A percentile compares a stretch with the other conserved stretches of the same genome.
phyloP scores from a whole-genome alignment of 2,329 filamentous ascomycete species.

The Magnaporthiopsis incrustans region DNA sequence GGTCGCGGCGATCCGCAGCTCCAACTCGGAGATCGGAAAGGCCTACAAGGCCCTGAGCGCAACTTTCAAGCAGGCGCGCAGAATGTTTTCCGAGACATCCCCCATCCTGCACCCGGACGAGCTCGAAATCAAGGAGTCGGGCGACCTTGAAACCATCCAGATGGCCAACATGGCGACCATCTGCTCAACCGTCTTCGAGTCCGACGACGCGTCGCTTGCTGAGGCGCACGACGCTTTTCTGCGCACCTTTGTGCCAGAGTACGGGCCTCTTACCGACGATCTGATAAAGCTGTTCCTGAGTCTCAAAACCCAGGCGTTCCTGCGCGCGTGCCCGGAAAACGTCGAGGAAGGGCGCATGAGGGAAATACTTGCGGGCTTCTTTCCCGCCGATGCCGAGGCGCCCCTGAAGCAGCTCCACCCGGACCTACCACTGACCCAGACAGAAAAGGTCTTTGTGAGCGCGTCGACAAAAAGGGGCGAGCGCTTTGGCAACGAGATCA shows the following conservation, averaged over 20 bases:
- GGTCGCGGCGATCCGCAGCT: slow-evolving; percentile 20
- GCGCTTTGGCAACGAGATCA: slow-evolving; percentile 32
- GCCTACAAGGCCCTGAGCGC: slow-evolving; percentile 25
- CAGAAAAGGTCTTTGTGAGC: slow-evolving; percentile 12
- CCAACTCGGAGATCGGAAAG: slow-evolving; percentile 24
- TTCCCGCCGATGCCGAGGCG: slow-evolving; percentile 48
- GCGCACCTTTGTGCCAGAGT: slow-evolving; percentile 31
- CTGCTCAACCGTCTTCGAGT: slow-evolving; percentile 30
- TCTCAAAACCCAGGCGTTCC: slow-evolving; percentile 43
- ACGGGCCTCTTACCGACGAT: slow-evolving; percentile 30
- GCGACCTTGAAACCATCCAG: slow-evolving; percentile 32
- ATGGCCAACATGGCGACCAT: slow-evolving; percentile 42
- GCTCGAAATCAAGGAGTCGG: slow-evolving; percentile 28
- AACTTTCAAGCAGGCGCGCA: slow-evolving; percentile 24
- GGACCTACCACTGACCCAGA: slow-evolving; percentile 20
- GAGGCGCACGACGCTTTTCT: slow-evolving; percentile 37
- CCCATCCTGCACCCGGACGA: slow-evolving; percentile 27
- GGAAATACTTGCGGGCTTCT: slow-evolving; percentile 45
- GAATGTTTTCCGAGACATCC: slow-evolving; percentile 24
- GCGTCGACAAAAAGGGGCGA: slow-evolving; percentile 47
- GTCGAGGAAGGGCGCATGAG: slow-evolving; percentile 41
- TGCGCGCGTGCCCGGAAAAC: slow-evolving; percentile 42
- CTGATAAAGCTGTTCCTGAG: slow-evolving; percentile 35
- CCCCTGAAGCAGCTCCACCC: slow-evolving; percentile 28
- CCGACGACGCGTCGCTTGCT: slow-evolving; percentile 28